Evolutionary conservation across 305 asterid genomes (phyloP).

Genomic region (Solanum hybrid): DNA sequence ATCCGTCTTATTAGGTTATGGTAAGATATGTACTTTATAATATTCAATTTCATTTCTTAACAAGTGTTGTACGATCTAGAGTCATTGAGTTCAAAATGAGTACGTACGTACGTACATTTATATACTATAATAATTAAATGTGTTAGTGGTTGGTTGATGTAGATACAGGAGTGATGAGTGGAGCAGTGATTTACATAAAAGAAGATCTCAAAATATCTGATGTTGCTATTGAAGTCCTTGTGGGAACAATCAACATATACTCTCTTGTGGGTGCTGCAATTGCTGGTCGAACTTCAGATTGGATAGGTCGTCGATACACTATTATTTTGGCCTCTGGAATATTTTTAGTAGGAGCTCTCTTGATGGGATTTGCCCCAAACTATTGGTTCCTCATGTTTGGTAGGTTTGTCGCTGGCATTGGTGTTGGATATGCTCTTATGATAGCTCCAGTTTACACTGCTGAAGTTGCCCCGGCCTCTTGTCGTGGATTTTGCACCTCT

Average conservation of each 20-base stretch:
- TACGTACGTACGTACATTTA: not conserved
- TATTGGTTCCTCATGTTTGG: conserved; percentile 40
- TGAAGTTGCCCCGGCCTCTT: conserved; percentile 7
- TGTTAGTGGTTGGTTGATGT: not conserved
- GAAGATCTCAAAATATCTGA: conserved; percentile 27
- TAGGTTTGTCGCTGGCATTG: conserved; percentile 20
- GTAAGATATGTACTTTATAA: not conserved
- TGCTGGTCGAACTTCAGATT: conserved; percentile 45
- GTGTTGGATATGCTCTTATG: not conserved
- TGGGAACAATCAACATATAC: conserved; percentile 29
- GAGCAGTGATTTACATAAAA: conserved; percentile 18
- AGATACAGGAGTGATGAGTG: conserved; percentile 14
- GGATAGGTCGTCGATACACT: conserved; percentile 48
- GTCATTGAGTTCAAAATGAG: not conserved
- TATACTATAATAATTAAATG: not conserved
- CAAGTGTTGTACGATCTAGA: not conserved
- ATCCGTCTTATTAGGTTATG: conserved; percentile 8
- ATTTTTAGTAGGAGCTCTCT: conserved; percentile 35
- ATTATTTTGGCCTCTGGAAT: conserved; percentile 24
- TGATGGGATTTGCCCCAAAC: conserved; percentile 38
- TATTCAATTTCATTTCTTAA: not conserved
- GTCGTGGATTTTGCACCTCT: conserved; percentile 51
- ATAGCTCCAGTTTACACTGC: not conserved
- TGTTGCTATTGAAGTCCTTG: conserved; percentile 26
- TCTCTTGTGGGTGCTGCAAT: conserved; percentile 38